phyloP scores from a whole-genome alignment of 2,329 filamentous ascomycete species.

The Emmonsiellopsis sp. region DNA sequence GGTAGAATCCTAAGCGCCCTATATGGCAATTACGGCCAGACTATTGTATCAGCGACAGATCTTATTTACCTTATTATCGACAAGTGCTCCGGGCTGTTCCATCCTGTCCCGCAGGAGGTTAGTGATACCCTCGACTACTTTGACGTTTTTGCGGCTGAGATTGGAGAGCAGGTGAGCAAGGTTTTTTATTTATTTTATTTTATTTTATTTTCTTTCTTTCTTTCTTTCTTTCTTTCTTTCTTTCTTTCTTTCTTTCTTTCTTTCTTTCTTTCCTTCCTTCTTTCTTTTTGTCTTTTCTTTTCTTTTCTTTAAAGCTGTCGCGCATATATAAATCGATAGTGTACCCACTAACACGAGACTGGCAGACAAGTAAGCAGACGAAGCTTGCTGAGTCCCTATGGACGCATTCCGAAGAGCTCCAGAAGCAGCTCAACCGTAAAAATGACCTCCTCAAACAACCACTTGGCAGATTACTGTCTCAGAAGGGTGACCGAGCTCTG shows the following conservation, averaged over 20 bases:
- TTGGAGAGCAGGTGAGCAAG: neutral
- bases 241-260: neutral
- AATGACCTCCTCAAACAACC: too few relatives aligned
- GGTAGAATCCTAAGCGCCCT: neutral
- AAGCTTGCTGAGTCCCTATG: too few relatives aligned
- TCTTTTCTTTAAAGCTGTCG: neutral
- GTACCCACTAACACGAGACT: neutral
- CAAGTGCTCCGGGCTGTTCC: neutral
- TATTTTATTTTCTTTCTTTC: too few relatives aligned
- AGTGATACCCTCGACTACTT: neutral
- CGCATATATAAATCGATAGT: neutral
- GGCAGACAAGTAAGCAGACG: too few relatives aligned
- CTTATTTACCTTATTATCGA: neutral
- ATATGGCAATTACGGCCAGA: neutral
- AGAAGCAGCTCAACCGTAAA: too few relatives aligned
- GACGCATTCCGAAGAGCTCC: too few relatives aligned
- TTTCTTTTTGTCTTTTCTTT: neutral
- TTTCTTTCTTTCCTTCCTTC: neutral
- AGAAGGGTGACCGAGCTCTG: too few relatives aligned
- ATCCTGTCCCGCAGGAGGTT: too few relatives aligned
- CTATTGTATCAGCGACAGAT: neutral
- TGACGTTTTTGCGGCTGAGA: neutral
- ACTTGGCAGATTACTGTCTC: too few relatives aligned
- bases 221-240: neutral
- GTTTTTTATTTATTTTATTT: neutral